Percentiles rank a stretch among this genome's conserved stretches.
Evolutionary conservation across 2,329 filamentous ascomycete species (phyloP).

Genomic region (Fusarium palustre): DNA sequence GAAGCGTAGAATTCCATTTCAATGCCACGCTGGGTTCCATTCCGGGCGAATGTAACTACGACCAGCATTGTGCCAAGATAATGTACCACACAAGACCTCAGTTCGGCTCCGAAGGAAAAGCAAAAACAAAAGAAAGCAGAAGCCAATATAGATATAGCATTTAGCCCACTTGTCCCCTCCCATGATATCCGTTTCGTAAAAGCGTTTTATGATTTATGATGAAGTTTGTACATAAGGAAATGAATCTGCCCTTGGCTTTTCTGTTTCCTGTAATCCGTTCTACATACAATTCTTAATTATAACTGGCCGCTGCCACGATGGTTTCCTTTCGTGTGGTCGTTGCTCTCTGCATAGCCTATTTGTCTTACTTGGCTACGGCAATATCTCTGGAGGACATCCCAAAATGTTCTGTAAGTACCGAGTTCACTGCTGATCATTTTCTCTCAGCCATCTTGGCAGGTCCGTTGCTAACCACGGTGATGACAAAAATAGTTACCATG

Average conservation of each 20-base stretch:
- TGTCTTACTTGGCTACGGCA: background rate
- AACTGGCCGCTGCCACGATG: background rate
- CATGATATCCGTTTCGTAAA: background rate
- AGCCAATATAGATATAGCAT: background rate
- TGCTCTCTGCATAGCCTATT: background rate
- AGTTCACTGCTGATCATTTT: background rate
- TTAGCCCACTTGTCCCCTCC: background rate
- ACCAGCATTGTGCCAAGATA: background rate
- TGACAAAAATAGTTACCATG: background rate
- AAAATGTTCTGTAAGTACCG: constrained; percentile 2
- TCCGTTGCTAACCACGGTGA: background rate
- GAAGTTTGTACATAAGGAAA: background rate
- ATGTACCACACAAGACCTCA: background rate
- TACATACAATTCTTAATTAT: background rate
- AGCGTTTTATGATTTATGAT: background rate
- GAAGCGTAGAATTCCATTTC: background rate
- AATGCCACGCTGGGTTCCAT: background rate
- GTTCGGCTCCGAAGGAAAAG: background rate
- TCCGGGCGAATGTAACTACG: background rate
- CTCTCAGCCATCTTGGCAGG: background rate
- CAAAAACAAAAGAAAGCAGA: background rate
- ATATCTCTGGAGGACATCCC: background rate
- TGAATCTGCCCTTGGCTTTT: background rate
- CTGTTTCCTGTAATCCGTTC: background rate
- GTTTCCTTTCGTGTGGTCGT: background rate